A percentile compares a stretch with the other conserved stretches of the same genome.
Evolutionary conservation across 2,329 filamentous ascomycete species (phyloP).

Genomic region (Fusarium fracticaudum): DNA sequence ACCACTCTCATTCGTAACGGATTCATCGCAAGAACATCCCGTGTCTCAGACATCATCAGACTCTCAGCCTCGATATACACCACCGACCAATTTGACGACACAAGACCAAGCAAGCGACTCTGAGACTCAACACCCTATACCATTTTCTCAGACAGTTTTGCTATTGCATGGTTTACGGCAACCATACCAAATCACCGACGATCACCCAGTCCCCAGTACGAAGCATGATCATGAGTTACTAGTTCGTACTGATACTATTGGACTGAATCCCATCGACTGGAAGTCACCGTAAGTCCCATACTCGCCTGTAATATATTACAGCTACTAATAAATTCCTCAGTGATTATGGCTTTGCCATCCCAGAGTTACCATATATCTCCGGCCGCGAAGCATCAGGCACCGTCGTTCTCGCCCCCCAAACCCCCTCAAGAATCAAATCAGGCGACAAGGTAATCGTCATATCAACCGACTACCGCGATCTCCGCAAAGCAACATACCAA

Average conservation of each 20-base stretch:
- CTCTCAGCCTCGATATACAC: conserved; percentile 10
- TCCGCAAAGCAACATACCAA: conserved; percentile 77
- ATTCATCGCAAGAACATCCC: neutral
- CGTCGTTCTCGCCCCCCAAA: conserved; percentile 58
- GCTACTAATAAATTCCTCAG: too few species aligned
- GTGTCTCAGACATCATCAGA: neutral
- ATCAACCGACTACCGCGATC: conserved; percentile 78
- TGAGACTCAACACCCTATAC: conserved; percentile 4
- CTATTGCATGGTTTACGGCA: conserved; percentile 61
- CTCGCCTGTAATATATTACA: too few species aligned
- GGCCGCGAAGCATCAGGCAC: conserved; percentile 75
- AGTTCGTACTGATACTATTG: conserved; percentile 71
- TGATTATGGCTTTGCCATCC: conserved; percentile 73
- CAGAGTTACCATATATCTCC: conserved; percentile 73
- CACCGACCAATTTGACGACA: neutral
- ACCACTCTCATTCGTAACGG: neutral
- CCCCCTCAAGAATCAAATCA: conserved; percentile 59
- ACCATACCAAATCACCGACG: conserved; percentile 57
- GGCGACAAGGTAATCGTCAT: conserved; percentile 72
- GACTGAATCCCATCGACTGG: conserved; percentile 81
- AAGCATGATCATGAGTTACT: conserved; percentile 61
- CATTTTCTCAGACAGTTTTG: conserved; percentile 56
- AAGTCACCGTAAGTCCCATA: conserved; percentile 63
- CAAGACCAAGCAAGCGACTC: conserved; percentile 14
- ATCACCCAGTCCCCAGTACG: conserved; percentile 56